Base-by-base conservation (phyloP, 2,329 filamentous ascomycete species). In the Alternaria dauci region DNA sequence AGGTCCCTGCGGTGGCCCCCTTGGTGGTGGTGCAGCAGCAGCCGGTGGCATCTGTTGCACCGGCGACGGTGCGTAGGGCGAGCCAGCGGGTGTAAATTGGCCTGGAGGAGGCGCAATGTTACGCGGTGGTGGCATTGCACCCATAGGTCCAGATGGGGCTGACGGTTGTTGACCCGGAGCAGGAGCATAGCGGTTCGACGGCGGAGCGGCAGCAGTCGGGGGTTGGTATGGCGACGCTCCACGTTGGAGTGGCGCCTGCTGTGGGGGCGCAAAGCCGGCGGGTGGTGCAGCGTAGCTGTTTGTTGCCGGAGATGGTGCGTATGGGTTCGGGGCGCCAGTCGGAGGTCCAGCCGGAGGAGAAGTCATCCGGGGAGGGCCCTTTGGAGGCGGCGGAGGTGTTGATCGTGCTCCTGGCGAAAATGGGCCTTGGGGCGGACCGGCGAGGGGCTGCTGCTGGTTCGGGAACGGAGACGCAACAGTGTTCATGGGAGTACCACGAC, bases 221-320 rank as follows among this genome's bases (percentile, higher is more conserved):
- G 91, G 87, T 71, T 94, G 93, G 79, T 97, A 97, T 6, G 94
- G 94, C 26, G 94, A 97, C 5, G 90, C 86, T 28, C 90, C 93
- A 65, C 93, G 89, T 23, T 89, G 86, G 52, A 92, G 85, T 20
- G 87, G 86, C 42, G 88, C 84, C 44, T 86, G 86, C 53, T 70
- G 77, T 67, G 72, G 78, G 34, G 82, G 78, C 79, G 83, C 65
- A 80, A 80, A 74, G 74, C 82, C 60, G 79, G 75, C 76, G 68
- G 71, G 77, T 68, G 61, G 82, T 50, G 63, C 89, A 9, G 88
- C 87, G 68, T 94, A 92, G 3, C 85, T 81, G 76, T 77, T 79
- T 8, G 60, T 62, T 54, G 59, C 48, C 57, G 65, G 78, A 53
- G 87, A 82, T 42, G 89, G 89, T 20, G 88, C 88, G 68, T 94